Conservation (phyloP, 495 filamentous ascomycete species). For the Aspergillus campestris region DNA sequence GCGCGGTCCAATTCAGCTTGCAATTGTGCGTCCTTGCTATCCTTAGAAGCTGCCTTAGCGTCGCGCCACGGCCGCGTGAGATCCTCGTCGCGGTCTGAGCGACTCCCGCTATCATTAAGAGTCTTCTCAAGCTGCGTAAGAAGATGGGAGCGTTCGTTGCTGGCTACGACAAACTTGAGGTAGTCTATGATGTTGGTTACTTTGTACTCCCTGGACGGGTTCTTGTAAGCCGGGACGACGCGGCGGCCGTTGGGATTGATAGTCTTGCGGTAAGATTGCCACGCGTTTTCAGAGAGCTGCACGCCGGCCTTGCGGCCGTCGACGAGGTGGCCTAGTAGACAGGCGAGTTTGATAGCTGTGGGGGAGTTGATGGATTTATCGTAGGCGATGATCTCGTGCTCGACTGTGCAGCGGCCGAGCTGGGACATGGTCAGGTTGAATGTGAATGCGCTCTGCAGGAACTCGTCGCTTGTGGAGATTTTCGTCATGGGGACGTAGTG, state of each 20-base stretch:
- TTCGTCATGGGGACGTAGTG: conserved; percentile 38
- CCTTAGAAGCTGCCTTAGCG: too few species aligned
- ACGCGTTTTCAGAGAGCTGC: conserved; percentile 50
- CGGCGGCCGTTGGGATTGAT: conserved; percentile 24
- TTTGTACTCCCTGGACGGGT: conserved; percentile 29
- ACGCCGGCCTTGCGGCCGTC: conserved; percentile 73
- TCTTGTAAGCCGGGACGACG: conserved; percentile 32
- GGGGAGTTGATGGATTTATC: conserved; percentile 47
- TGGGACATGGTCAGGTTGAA: conserved; percentile 60
- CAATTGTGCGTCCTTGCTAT: conserved; percentile 17
- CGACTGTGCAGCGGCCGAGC: conserved; percentile 66
- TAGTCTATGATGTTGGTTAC: conserved; percentile 56
- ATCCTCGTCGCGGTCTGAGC: conserved; percentile 35
- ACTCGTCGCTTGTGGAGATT: conserved; percentile 24
- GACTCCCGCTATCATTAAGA: conserved; percentile 23
- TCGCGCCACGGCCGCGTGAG: conserved; percentile 31
- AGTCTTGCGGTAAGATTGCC: conserved; percentile 40
- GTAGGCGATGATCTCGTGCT: conserved; percentile 66
- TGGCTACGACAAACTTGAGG: conserved; percentile 56
- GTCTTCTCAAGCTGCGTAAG: conserved; percentile 34
- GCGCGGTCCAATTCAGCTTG: conserved; percentile 18
- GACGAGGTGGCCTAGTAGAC: conserved; percentile 68
- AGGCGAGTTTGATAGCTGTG: conserved; percentile 50
- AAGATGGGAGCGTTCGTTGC: conserved; percentile 41
- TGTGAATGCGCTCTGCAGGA: conserved; percentile 48